These are phyloP conservation scores for Saccharomycopsis lassenensis DNA, from an alignment of 805 yeast species.

Conservation along the genomic window DNA sequence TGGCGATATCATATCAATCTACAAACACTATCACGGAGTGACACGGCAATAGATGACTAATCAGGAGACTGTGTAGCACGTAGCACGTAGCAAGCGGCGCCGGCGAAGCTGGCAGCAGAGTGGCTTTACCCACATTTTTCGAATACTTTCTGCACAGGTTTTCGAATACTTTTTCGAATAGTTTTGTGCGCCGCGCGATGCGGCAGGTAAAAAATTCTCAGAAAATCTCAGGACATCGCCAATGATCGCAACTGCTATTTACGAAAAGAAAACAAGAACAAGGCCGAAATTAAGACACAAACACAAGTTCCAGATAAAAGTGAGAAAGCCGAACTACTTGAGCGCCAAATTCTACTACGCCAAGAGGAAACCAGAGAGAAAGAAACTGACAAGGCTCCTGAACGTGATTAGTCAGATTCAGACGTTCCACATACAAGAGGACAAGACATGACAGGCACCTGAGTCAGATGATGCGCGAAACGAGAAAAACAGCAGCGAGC, in stretches of 20 bases:
- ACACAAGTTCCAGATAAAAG: neutral
- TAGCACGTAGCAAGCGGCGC: neutral
- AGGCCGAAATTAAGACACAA: neutral
- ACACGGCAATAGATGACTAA: neutral
- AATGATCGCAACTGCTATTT: slow-evolving; percentile 4
- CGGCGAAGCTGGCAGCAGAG: neutral
- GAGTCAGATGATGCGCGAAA: no score
- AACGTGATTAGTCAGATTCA: no score
- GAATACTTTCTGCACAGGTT: neutral
- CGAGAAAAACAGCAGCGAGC: no score
- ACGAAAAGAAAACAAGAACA: neutral
- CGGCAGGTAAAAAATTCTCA: neutral
- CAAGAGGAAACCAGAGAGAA: no score
- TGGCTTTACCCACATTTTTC: neutral
- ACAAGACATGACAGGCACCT: no score
- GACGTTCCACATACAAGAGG: no score
- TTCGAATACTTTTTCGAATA: neutral
- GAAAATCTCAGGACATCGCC: neutral
- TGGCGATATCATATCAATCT: slow-evolving; percentile 14
- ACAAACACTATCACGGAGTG: slow-evolving; percentile 14
- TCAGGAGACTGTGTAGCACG: neutral
- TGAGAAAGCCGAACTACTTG: neutral
- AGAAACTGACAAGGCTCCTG: no score
- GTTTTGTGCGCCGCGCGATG: neutral
- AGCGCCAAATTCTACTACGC: no score